These are phyloP conservation scores for Sugiyamaella mastotermitis DNA, from an alignment of 805 yeast genomes.

Conservation along the genomic window DNA sequence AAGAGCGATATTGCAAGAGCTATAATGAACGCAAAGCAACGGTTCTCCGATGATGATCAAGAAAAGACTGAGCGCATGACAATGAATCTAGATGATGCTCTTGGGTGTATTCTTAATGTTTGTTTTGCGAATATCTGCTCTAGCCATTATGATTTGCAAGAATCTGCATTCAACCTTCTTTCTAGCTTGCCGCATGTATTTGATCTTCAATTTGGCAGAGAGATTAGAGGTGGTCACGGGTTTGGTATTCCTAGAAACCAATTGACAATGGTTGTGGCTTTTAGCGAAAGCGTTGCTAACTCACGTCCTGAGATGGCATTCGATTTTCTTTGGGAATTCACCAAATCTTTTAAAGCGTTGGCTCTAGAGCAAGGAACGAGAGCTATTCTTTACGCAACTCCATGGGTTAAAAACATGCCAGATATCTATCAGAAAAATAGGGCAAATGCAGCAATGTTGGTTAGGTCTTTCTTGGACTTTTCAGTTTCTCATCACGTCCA, in stretches of 20 bases:
- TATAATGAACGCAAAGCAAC: conserved; percentile 14
- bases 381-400: conserved; percentile 50
- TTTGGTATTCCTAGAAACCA: conserved; percentile 65
- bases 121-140: conserved; percentile 65
- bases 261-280: conserved; percentile 50
- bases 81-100: conserved; percentile 32
- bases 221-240: conserved; percentile 48
- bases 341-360: conserved; percentile 38
- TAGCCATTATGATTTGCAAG: conserved; percentile 50
- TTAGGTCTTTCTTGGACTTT: conserved; percentile 56
- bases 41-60: conserved; percentile 5
- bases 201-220: conserved; percentile 53
- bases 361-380: conserved; percentile 28
- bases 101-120: conserved; percentile 59
- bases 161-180: conserved; percentile 56
- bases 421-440: background rate
- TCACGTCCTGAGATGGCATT: conserved; percentile 55
- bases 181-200: conserved; percentile 57
- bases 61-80: conserved; percentile 1
- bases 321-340: conserved; percentile 45
- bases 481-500: conserved; percentile 45
- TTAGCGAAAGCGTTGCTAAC: conserved; percentile 52
- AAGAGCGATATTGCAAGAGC: conserved; percentile 21
- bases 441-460: conserved; percentile 46
- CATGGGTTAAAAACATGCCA: conserved; percentile 70